Evolutionary conservation across 352 stramenopile genomes (phyloP).

Genomic region (Halophytophthora polymorphica): DNA sequence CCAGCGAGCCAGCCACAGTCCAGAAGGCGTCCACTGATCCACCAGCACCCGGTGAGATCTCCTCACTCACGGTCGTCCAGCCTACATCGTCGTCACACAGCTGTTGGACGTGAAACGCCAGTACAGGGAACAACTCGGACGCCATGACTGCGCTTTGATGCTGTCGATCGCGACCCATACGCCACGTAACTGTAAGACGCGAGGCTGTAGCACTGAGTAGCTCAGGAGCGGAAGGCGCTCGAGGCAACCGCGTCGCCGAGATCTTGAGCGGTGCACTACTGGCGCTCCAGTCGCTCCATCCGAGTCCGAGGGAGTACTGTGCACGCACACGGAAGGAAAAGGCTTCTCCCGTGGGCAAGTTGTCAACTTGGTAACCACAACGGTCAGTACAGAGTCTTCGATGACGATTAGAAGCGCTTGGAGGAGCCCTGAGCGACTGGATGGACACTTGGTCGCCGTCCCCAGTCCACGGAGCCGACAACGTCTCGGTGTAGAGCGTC

Average conservation of each 20-base stretch:
- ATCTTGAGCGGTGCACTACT: constrained; percentile 32
- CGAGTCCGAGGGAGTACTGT: constrained; percentile 19
- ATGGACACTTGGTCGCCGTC: constrained; percentile 50
- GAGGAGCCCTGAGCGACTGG: constrained; percentile 25
- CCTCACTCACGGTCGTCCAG: constrained; percentile 40
- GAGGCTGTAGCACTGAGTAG: constrained; percentile 30
- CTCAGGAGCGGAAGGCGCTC: constrained; percentile 36
- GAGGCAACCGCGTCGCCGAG: constrained; percentile 35
- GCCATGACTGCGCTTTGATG: constrained; percentile 9
- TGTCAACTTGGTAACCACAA: constrained; percentile 24
- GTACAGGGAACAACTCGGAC: constrained; percentile 38
- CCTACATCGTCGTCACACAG: constrained; percentile 40
- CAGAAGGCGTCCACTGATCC: constrained; percentile 11
- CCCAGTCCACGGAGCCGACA: constrained; percentile 45
- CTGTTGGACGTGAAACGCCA: constrained; percentile 44
- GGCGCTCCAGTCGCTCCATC: constrained; percentile 58
- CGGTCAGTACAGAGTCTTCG: constrained; percentile 14
- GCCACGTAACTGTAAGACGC: constrained; percentile 47
- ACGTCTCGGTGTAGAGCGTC: constrained; percentile 45
- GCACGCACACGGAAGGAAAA: constrained; percentile 55
- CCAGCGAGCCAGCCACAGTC: constrained; percentile 30
- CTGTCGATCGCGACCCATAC: constrained; percentile 20
- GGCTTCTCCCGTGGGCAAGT: constrained; percentile 25
- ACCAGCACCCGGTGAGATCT: constrained; percentile 23
- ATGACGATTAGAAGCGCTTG: constrained; percentile 17